These are phyloP conservation scores for Termitomyces sp. DNA, from an alignment of 768 basidiomycete genomes.

Conservation along the genomic window DNA sequence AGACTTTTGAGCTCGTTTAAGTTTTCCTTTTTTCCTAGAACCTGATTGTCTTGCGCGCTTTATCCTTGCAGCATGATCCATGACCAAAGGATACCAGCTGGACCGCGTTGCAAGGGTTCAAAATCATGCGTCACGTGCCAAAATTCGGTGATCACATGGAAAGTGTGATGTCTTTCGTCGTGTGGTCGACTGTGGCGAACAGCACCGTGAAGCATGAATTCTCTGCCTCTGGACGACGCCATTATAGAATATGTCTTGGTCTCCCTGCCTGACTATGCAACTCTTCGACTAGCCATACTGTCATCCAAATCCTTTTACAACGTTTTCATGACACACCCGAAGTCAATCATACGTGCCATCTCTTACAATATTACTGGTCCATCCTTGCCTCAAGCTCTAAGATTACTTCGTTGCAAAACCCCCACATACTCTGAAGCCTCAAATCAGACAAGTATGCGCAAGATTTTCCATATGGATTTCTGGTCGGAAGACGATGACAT, in stretches of 20 bases:
- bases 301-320: slow-evolving; percentile 24
- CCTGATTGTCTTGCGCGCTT: slow-evolving; percentile 62
- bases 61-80: slow-evolving; percentile 26
- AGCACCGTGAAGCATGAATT: slow-evolving; percentile 5
- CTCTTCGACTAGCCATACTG: slow-evolving; percentile 18
- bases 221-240: slow-evolving; percentile 22
- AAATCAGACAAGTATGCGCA: background rate
- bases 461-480: background rate
- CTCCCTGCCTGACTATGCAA: slow-evolving; percentile 21
- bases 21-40: slow-evolving; percentile 59
- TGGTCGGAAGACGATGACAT: slow-evolving; percentile 12
- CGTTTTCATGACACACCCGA: slow-evolving; percentile 21
- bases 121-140: slow-evolving; percentile 5
- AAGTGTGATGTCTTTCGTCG: background rate
- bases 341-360: slow-evolving; percentile 23
- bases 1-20: slow-evolving; percentile 19
- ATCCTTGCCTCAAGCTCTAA: slow-evolving; percentile 24
- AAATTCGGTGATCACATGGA: slow-evolving; percentile 1
- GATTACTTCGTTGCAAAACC: slow-evolving; percentile 14
- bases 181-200: slow-evolving; percentile 2
- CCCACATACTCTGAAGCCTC: background rate
- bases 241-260: slow-evolving; percentile 23
- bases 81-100: background rate
- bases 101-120: background rate
- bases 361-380: slow-evolving; percentile 22